Evolutionary conservation across 1,139 yeast species (phyloP).

Genomic region (Suhomyces chickasaworum): DNA sequence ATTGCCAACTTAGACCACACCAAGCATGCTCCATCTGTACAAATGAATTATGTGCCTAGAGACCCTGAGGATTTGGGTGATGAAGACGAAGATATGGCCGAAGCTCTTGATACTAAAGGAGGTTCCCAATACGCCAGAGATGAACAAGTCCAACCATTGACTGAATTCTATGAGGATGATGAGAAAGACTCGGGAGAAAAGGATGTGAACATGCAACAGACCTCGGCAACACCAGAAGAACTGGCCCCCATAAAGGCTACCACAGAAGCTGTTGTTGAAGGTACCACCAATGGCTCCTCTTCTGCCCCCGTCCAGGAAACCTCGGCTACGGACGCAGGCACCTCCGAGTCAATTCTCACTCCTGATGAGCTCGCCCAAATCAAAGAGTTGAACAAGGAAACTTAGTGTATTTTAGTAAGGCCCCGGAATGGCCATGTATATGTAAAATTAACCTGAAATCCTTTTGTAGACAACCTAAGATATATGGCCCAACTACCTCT

Average conservation of each 20-base stretch:
- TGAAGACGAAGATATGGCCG: constrained; percentile 60
- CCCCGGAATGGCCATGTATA: constrained; percentile 6
- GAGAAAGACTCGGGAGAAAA: constrained; percentile 51
- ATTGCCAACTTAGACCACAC: constrained; percentile 80
- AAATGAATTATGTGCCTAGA: constrained; percentile 84
- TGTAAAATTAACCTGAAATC: constrained; percentile 1
- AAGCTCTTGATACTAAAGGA: constrained; percentile 83
- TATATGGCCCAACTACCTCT: too few species aligned
- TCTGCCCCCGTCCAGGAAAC: neutral
- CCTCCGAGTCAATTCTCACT: constrained; percentile 12
- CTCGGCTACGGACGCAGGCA: constrained; percentile 10
- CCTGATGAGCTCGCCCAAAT: constrained; percentile 13
- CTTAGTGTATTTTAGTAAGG: constrained; percentile 9
- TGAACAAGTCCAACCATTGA: constrained; percentile 62
- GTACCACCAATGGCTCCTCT: neutral
- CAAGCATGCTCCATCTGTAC: constrained; percentile 94
- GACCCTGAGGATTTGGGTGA: constrained; percentile 78
- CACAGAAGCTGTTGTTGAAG: neutral
- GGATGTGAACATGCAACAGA: constrained; percentile 18
- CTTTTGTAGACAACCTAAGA: too few species aligned
- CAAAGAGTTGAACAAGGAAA: constrained; percentile 11
- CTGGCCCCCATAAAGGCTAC: neutral
- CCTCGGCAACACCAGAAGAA: neutral
- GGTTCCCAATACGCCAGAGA: constrained; percentile 87
- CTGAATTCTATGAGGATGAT: constrained; percentile 68